Evolutionary conservation across 139 green algal species (phyloP), one percentile per base, ranked within the genome.

Genomic region (Chlamydomonas sp.): DNA sequence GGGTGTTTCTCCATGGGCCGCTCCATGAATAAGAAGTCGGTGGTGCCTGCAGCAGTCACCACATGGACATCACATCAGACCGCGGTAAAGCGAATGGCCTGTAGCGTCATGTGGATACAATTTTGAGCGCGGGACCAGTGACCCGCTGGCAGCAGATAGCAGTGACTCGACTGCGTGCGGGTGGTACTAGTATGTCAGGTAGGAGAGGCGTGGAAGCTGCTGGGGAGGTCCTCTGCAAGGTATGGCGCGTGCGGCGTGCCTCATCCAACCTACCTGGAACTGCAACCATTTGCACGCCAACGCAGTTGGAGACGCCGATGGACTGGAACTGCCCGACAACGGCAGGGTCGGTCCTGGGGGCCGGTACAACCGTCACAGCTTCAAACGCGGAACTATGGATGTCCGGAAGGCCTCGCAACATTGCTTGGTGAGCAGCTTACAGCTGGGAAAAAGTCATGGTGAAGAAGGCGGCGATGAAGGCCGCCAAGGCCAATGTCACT

Each of bases 1-100:
- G 85, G 85, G 62, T 89, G 85, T 3, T 71, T 60, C 2, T 18
- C 20, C 2, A 12, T 66, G n/a, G 85, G 85, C 1, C 85, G 77
- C 68, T 89, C 85, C 67, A 83, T 83, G 77, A 89, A 79, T 1
- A 89, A 64, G 77, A 89, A 89, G 59, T 85, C 58, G 77, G 69
- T 31, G 3, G 67, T 75, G n/a, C 63, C 85, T 89, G 77, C 0
- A 59, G 16, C 12, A 64, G 9, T 17, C 9, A 77, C 18, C 5
- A 49, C 5, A n/a, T 9, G 18, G 57, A n/a, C 31, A 8, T 49
- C 10, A 20, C 71, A 0, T 73, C 67, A 73, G 67, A 12, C 14
- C 67, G 12, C 20, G 62, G 5, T 63, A 63, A 14, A 63, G 14
- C 18, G 61, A 63, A 6, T 61, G 31, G 5, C 9, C 16, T 20